These are phyloP conservation scores for Pyracantha coccinea DNA, from an alignment of 331 rosid genomes.

Conservation along the genomic window DNA sequence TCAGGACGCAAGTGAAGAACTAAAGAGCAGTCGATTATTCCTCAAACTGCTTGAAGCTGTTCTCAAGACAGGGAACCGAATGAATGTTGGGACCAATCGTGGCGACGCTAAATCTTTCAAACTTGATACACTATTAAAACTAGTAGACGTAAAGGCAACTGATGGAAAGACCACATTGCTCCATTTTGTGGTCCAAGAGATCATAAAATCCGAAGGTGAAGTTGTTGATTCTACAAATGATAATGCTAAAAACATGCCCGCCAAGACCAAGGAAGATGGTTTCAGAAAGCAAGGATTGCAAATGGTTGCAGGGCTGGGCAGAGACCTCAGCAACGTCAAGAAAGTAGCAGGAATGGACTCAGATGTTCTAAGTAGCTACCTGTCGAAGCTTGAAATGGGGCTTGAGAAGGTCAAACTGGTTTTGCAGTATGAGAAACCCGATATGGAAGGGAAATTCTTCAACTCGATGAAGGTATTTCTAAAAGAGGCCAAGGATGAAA, in stretches of 20 bases:
- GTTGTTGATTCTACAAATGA: constrained; percentile 45
- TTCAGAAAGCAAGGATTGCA: constrained; percentile 81
- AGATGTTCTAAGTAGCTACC: constrained; percentile 81
- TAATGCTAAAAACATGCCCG: constrained; percentile 28
- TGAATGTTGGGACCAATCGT: constrained; percentile 94
- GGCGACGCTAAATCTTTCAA: constrained; percentile 96
- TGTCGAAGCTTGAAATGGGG: constrained; percentile 87
- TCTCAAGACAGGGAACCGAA: constrained; percentile 96
- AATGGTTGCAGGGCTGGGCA: constrained; percentile 82
- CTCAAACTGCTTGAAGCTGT: constrained; percentile 96
- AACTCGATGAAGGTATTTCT: constrained; percentile 66
- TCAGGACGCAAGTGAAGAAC: constrained; percentile 88
- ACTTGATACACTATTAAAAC: constrained; percentile 86
- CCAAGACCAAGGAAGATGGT: constrained; percentile 50
- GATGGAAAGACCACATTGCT: constrained; percentile 95
- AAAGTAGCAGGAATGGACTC: constrained; percentile 99
- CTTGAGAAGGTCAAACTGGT: constrained; percentile 75
- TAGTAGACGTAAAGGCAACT: constrained; percentile 89
- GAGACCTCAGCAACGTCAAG: constrained; percentile 73
- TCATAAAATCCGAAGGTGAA: constrained; percentile 79
- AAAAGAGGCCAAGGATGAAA: constrained; percentile 74
- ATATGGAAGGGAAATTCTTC: constrained; percentile 58
- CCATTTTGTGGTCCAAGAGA: constrained; percentile 99
- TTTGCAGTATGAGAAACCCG: constrained; percentile 65
- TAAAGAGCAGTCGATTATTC: constrained; percentile 83